Evolutionary conservation across 257 asterid species (phyloP).

Genomic region (Nicotiana tabacum): DNA sequence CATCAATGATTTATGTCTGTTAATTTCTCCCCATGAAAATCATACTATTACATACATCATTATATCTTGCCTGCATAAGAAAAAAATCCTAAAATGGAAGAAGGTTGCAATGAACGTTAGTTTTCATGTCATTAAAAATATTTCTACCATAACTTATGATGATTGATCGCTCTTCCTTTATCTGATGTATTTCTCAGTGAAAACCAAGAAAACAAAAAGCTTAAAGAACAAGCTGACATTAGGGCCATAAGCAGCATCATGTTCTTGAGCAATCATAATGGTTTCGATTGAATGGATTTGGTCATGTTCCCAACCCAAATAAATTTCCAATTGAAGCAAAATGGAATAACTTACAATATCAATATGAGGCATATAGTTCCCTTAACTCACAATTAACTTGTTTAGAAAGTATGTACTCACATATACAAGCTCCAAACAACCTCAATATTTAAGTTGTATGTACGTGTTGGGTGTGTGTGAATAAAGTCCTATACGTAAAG

Average conservation of each 20-base stretch:
- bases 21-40: too few relatives aligned
- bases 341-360: background rate
- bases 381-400: conserved; percentile 49
- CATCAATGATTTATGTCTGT: too few relatives aligned
- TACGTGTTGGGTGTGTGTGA: too few relatives aligned
- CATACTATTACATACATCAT: too few relatives aligned
- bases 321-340: conserved; percentile 29
- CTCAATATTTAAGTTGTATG: background rate
- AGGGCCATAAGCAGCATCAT: conserved; percentile 50
- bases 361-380: conserved; percentile 27
- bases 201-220: conserved; percentile 46
- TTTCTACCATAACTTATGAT: too few relatives aligned
- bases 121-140: too few relatives aligned
- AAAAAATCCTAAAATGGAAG: too few relatives aligned
- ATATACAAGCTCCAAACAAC: background rate
- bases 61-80: too few relatives aligned
- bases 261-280: conserved; percentile 61
- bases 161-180: conserved; percentile 15
- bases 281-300: conserved; percentile 50
- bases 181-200: conserved; percentile 51
- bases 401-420: background rate
- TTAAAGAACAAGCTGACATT: conserved; percentile 69
- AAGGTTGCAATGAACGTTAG: too few relatives aligned
- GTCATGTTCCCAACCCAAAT: conserved; percentile 42
- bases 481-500: too few relatives aligned